A percentile compares a stretch with the other conserved stretches of the same genome.
Evolutionary conservation across 345 rosid genomes (phyloP).

Genomic region (Garcia nutans): DNA sequence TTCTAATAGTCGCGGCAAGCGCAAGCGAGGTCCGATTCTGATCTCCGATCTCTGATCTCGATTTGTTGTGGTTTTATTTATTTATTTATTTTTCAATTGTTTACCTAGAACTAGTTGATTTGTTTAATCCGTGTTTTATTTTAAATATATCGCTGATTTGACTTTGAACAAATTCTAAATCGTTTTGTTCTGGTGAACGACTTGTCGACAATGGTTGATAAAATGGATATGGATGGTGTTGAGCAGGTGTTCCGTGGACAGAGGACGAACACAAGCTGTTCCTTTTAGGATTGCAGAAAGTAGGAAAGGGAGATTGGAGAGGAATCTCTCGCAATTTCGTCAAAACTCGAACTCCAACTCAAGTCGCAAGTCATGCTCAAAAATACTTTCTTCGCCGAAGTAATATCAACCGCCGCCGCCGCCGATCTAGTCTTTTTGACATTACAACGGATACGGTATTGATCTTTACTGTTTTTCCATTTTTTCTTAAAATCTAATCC

Average conservation of each 20-base stretch:
- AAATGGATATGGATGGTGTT: not conserved
- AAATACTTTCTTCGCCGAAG: slow-evolving; percentile 78
- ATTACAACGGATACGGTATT: slow-evolving; percentile 80
- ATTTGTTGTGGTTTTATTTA: not conserved
- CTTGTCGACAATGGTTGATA: not conserved
- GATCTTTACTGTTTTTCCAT: not conserved
- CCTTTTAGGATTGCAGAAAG: slow-evolving; percentile 75
- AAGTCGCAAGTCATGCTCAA: slow-evolving; percentile 98
- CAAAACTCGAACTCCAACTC: slow-evolving; percentile 83
- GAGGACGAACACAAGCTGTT: slow-evolving; percentile 94
- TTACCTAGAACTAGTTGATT: not conserved
- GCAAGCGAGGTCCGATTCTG: slow-evolving; percentile 68
- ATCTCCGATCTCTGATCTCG: slow-evolving; percentile 1
- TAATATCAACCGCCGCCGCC: slow-evolving; percentile 85
- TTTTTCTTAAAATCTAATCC: not conserved
- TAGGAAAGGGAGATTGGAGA: slow-evolving; percentile 95
- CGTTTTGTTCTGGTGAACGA: not conserved
- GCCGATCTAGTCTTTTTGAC: slow-evolving; percentile 89
- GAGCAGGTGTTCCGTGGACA: slow-evolving; percentile 89
- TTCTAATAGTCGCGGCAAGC: slow-evolving; percentile 49
- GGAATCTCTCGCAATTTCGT: slow-evolving; percentile 88
- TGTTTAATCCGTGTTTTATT: not conserved
- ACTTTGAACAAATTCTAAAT: not conserved
- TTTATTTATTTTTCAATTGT: not conserved
- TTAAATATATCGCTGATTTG: not conserved